These are phyloP conservation scores for Oemleria cerasiformis DNA, from an alignment of 306 rosid species.

Conservation along the genomic window DNA sequence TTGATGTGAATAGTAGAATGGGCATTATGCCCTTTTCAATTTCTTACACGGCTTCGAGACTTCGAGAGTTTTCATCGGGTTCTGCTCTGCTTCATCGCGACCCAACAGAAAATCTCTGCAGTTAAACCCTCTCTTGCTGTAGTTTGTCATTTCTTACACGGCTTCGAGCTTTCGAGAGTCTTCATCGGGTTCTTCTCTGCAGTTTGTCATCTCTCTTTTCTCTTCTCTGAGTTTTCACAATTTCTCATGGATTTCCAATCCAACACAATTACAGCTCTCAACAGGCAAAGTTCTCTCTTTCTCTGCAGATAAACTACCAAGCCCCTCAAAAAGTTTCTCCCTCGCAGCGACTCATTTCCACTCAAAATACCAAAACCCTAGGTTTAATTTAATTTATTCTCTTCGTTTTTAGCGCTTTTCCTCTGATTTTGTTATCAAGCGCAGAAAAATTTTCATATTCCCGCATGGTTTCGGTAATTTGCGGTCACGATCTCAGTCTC, in stretches of 20 bases:
- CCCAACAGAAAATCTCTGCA: no score
- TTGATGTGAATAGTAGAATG: no score
- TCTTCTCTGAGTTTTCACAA: slow-evolving; percentile 9
- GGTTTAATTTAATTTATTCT: neutral
- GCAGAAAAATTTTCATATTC: neutral
- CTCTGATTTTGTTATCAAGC: neutral
- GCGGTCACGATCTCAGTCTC: slow-evolving; percentile 28
- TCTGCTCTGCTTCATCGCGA: no score
- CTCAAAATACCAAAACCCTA: slow-evolving; percentile 19
- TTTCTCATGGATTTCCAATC: slow-evolving; percentile 18
- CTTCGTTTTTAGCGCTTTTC: neutral
- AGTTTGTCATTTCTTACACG: no score
- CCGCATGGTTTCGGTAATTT: slow-evolving; percentile 25
- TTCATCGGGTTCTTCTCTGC: no score
- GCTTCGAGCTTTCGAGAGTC: no score
- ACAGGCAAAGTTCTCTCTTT: neutral
- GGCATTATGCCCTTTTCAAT: no score
- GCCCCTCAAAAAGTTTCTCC: neutral
- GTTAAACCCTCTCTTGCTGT: no score
- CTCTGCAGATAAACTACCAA: slow-evolving; percentile 6
- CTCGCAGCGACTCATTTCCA: slow-evolving; percentile 3
- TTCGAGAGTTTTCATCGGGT: no score
- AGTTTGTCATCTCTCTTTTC: slow-evolving; percentile 7
- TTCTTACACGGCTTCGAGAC: no score
- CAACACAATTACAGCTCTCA: slow-evolving; percentile 21